Evolutionary conservation across 148 eudicot species (phyloP).

Genomic region (Mesembryanthemum crystallinum): DNA sequence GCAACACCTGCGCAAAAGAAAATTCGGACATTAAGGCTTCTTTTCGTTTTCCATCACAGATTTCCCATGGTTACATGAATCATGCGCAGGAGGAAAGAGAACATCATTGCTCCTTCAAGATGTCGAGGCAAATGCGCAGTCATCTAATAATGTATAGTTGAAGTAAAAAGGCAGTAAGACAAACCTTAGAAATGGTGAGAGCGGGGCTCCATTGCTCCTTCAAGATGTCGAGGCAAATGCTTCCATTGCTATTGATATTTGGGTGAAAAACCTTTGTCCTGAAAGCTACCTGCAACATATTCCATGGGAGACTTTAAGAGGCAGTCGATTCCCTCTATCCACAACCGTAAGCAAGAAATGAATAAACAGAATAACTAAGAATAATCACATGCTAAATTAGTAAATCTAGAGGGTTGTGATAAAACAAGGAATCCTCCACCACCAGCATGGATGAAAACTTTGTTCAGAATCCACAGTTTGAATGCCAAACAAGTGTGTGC

Average conservation of each 20-base stretch:
- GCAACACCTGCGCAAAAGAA: slow-evolving; percentile 88
- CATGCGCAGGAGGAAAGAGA: background rate
- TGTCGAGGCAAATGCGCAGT: no score
- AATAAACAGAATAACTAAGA: background rate
- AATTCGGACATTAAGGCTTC: background rate
- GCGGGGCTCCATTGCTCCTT: slow-evolving; percentile 55
- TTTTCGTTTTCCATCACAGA: background rate
- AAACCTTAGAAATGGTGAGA: slow-evolving; percentile 43
- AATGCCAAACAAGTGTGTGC: no score
- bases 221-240: slow-evolving; percentile 47
- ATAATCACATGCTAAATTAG: no score
- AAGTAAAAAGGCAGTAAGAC: slow-evolving; percentile 8
- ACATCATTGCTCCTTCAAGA: background rate
- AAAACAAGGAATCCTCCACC: no score
- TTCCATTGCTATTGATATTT: slow-evolving; percentile 46
- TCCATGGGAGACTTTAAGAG: background rate
- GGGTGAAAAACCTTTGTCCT: slow-evolving; percentile 51
- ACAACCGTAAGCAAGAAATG: no score
- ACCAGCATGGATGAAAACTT: no score
- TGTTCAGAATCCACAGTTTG: no score
- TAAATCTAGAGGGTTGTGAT: no score
- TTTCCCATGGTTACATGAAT: background rate
- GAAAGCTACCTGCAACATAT: slow-evolving; percentile 50
- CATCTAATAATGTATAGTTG: background rate
- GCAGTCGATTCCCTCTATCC: no score